Evolutionary conservation across 257 asterid genomes (phyloP).

Genomic region (Solanum gandarillasii): DNA sequence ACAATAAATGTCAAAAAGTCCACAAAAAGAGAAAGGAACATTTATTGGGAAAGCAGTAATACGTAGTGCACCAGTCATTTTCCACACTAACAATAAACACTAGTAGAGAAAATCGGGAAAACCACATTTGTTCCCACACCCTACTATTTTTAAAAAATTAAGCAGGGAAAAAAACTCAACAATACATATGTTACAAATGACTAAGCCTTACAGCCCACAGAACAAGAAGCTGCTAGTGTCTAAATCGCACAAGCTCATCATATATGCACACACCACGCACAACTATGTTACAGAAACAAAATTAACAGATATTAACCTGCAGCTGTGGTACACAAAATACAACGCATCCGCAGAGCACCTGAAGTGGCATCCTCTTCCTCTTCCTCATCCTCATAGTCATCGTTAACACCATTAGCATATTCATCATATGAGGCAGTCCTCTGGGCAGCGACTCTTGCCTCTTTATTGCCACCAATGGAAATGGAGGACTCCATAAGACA

Average conservation of each 20-base stretch:
- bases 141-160: neutral
- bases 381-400: constrained; percentile 25
- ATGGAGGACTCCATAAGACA: constrained; percentile 72
- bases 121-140: neutral
- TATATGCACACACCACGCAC: constrained; percentile 8
- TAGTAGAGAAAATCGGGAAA: neutral
- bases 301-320: constrained; percentile 35
- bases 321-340: constrained; percentile 94
- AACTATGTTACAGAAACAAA: constrained; percentile 5
- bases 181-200: neutral
- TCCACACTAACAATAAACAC: neutral
- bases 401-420: constrained; percentile 20
- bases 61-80: neutral
- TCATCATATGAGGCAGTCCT: constrained; percentile 39
- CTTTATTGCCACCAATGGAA: constrained; percentile 36
- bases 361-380: constrained; percentile 20
- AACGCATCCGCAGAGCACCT: constrained; percentile 55
- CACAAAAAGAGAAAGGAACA: neutral
- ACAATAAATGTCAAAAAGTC: neutral
- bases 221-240: neutral
- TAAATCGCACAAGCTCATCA: neutral
- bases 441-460: constrained; percentile 18
- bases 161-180: neutral
- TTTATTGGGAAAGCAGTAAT: neutral
- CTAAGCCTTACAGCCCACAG: neutral